Evolutionary conservation across 2,329 filamentous ascomycete genomes (phyloP).

Genomic region (Penicillium carneum): DNA sequence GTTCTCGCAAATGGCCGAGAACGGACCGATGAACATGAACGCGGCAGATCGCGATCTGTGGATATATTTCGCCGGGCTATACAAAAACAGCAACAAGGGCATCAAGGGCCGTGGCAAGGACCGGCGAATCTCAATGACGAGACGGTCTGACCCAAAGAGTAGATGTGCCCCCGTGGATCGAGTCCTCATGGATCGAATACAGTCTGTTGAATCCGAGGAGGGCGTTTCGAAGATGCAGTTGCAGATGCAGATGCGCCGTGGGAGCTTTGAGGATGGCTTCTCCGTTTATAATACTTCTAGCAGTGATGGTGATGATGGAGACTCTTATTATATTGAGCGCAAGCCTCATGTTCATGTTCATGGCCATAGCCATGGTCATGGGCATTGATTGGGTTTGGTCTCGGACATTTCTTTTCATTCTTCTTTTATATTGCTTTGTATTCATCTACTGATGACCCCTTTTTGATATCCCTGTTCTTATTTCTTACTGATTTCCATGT

Average conservation of each 20-base stretch:
- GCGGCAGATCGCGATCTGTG: slow-evolving; percentile 77
- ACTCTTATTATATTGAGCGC: slow-evolving; percentile 40
- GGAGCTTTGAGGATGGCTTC: slow-evolving; percentile 39
- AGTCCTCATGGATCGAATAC: slow-evolving; percentile 23
- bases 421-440: not conserved
- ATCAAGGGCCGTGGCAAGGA: slow-evolving; percentile 95
- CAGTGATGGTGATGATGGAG: slow-evolving; percentile 44
- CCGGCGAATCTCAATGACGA: slow-evolving; percentile 55
- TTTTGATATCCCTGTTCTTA: slow-evolving; percentile 13
- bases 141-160: slow-evolving; percentile 30
- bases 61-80: slow-evolving; percentile 84
- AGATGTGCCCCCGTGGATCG: slow-evolving; percentile 26
- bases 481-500: not conserved
- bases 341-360: slow-evolving; percentile 16
- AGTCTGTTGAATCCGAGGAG: slow-evolving; percentile 37
- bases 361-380: not conserved
- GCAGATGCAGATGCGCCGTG: slow-evolving; percentile 25
- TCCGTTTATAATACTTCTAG: slow-evolving; percentile 44
- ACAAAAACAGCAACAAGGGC: slow-evolving; percentile 97
- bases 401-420: not conserved
- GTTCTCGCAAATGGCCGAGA: slow-evolving; percentile 70
- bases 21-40: slow-evolving; percentile 69
- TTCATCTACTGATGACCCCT: not conserved
- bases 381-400: slow-evolving; percentile 2
- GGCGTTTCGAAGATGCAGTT: slow-evolving; percentile 27